Percentiles rank a stretch among this genome's conserved stretches.
These are phyloP conservation scores for Boechera stricta DNA, from an alignment of 345 rosid genomes.

Conservation along the genomic window DNA sequence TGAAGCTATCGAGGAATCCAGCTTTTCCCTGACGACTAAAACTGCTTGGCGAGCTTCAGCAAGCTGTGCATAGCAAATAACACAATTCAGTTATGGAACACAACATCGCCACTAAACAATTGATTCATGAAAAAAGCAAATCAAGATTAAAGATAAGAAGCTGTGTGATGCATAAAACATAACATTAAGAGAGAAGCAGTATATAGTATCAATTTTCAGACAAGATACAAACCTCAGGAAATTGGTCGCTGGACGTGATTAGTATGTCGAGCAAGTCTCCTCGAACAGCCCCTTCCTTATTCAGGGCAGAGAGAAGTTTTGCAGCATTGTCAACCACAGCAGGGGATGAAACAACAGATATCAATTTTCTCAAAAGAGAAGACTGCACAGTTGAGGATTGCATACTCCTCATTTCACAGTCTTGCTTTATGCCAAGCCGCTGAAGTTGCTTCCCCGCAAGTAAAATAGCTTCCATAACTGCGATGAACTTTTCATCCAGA, in stretches of 20 bases:
- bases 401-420: slow-evolving; percentile 38
- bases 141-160: background rate
- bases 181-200: slow-evolving; percentile 12
- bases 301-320: slow-evolving; percentile 67
- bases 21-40: slow-evolving; percentile 61
- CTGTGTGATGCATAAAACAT: slow-evolving; percentile 29
- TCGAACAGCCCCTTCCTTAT: slow-evolving; percentile 78
- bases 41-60: slow-evolving; percentile 69
- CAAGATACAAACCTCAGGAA: slow-evolving; percentile 67
- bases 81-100: slow-evolving; percentile 12
- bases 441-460: slow-evolving; percentile 77
- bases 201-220: slow-evolving; percentile 10
- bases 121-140: slow-evolving; percentile 16
- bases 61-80: slow-evolving; percentile 55
- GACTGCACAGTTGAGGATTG: slow-evolving; percentile 50
- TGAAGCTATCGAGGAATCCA: slow-evolving; percentile 39
- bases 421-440: slow-evolving; percentile 60
- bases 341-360: slow-evolving; percentile 73
- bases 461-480: slow-evolving; percentile 82
- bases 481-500: slow-evolving; percentile 69
- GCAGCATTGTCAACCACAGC: slow-evolving; percentile 66
- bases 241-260: slow-evolving; percentile 60
- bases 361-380: slow-evolving; percentile 64
- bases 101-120: slow-evolving; percentile 6
- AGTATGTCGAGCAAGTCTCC: slow-evolving; percentile 72